Evolutionary conservation across 2,329 filamentous ascomycete species (phyloP).

Genomic region (Aureobasidium zeae): DNA sequence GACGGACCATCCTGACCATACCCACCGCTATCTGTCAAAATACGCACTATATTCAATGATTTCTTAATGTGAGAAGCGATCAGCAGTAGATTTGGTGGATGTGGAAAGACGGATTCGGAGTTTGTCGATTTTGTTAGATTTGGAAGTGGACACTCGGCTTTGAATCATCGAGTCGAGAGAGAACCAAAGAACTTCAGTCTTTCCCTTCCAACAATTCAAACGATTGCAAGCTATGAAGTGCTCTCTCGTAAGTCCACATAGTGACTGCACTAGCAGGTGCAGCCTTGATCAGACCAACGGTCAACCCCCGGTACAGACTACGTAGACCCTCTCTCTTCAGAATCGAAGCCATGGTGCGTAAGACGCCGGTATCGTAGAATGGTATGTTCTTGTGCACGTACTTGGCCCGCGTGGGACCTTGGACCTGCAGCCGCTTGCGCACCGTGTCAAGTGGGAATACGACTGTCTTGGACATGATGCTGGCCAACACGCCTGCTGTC

Average conservation of each 20-base stretch:
- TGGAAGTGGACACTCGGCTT: not conserved
- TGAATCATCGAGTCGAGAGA: not conserved
- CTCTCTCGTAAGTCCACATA: slow-evolving; percentile 87
- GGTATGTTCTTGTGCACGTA: slow-evolving; percentile 88
- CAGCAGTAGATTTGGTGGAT: too few species aligned
- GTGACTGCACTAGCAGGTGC: slow-evolving; percentile 88
- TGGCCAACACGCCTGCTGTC: slow-evolving; percentile 68
- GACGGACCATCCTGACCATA: too few species aligned
- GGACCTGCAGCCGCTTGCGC: slow-evolving; percentile 86
- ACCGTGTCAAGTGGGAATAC: slow-evolving; percentile 92
- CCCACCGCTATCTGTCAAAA: too few species aligned
- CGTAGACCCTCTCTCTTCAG: slow-evolving; percentile 62
- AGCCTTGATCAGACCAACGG: slow-evolving; percentile 80
- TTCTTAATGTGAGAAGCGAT: too few species aligned
- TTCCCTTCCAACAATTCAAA: slow-evolving; percentile 3
- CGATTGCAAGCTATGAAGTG: slow-evolving; percentile 42
- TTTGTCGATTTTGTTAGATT: too few species aligned
- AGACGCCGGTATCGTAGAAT: slow-evolving; percentile 60
- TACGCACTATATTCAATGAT: too few species aligned
- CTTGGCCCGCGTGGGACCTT: slow-evolving; percentile 69
- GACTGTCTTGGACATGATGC: slow-evolving; percentile 72
- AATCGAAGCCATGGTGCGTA: slow-evolving; percentile 59
- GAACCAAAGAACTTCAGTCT: too few species aligned
- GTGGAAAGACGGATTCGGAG: too few species aligned
- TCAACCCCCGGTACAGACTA: slow-evolving; percentile 75